Conservation (phyloP, 768 basidiomycete species). For the Clavulina sp. region DNA sequence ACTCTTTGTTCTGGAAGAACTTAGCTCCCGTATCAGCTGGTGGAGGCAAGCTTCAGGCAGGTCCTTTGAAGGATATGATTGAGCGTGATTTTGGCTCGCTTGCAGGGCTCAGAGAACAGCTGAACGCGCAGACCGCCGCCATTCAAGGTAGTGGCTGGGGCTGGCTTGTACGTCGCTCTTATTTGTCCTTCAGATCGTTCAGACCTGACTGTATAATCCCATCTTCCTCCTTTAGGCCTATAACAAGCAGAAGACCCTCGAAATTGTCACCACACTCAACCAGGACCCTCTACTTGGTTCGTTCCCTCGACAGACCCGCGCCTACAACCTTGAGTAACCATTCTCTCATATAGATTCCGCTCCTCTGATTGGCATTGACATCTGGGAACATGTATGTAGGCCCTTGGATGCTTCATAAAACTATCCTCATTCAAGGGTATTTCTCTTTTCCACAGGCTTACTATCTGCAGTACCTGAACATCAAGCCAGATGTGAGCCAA, state of each 20-base stretch:
- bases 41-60: slow-evolving; percentile 47
- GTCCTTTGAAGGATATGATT: slow-evolving; percentile 55
- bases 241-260: slow-evolving; percentile 57
- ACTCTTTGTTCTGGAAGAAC: slow-evolving; percentile 96
- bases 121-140: slow-evolving; percentile 75
- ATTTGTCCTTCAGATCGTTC: too few species aligned
- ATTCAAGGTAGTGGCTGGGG: slow-evolving; percentile 98
- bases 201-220: too few species aligned
- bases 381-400: slow-evolving; percentile 98
- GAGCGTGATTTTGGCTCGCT: slow-evolving; percentile 72
- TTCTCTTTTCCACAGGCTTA: too few species aligned
- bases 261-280: slow-evolving; percentile 84
- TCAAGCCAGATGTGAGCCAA: slow-evolving; percentile 86
- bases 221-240: slow-evolving; percentile 39
- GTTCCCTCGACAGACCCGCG: too few species aligned
- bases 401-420: too few species aligned
- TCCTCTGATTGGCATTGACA: slow-evolving; percentile 89
- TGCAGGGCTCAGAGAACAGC: slow-evolving; percentile 66
- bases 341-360: slow-evolving; percentile 22
- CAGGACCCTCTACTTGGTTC: slow-evolving; percentile 74
- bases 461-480: slow-evolving; percentile 70
- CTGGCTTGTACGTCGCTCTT: slow-evolving; percentile 55
- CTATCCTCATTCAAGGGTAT: too few species aligned
- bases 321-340: not conserved
- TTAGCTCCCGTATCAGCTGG: slow-evolving; percentile 54